A percentile compares a stretch with the other conserved stretches of the same genome.
phyloP scores from a whole-genome alignment of 2,329 filamentous ascomycete species.

The Aspergillus latus region DNA sequence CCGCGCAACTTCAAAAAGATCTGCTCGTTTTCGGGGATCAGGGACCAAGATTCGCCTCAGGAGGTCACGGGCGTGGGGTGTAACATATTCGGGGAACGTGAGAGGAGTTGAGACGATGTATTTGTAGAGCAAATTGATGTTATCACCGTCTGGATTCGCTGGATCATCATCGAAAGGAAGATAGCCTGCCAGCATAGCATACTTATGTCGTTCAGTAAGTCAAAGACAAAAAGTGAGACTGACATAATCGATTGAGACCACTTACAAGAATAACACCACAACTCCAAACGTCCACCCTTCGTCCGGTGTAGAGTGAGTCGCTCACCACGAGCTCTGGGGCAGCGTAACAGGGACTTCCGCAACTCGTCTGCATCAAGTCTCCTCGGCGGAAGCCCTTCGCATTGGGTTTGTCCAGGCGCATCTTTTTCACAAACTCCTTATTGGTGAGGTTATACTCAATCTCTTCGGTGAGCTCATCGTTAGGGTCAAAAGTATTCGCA shows the following conservation, averaged over 20 bases:
- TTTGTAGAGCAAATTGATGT: slow-evolving; percentile 98
- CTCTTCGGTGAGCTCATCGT: slow-evolving; percentile 84
- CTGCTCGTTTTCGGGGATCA: slow-evolving; percentile 89
- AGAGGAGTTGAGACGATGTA: slow-evolving; percentile 97
- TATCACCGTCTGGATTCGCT: slow-evolving; percentile 96
- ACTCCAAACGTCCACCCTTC: slow-evolving; percentile 99
- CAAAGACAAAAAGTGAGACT: not conserved
- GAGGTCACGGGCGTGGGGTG: slow-evolving; percentile 90
- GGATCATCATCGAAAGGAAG: slow-evolving; percentile 97
- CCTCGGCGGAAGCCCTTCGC: slow-evolving; percentile 76
- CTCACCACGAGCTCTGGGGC: slow-evolving; percentile 96
- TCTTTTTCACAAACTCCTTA: slow-evolving; percentile 81
- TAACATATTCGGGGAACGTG: slow-evolving; percentile 98
- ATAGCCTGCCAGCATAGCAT: slow-evolving; percentile 97
- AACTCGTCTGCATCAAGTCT: slow-evolving; percentile 98
- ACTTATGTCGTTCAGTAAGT: slow-evolving; percentile 56
- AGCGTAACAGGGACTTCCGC: slow-evolving; percentile 95
- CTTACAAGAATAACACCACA: slow-evolving; percentile 96
- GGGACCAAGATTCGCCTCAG: slow-evolving; percentile 91
- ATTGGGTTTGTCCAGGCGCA: slow-evolving; percentile 79
- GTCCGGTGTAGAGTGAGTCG: slow-evolving; percentile 93
- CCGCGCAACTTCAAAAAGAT: slow-evolving; percentile 93
- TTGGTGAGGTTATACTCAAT: slow-evolving; percentile 85
- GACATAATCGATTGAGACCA: slow-evolving; percentile 20
- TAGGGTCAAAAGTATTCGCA: slow-evolving; percentile 91